These are phyloP conservation scores for Penicillium cosmopolitanum DNA, from an alignment of 495 filamentous ascomycete genomes.

Conservation along the genomic window DNA sequence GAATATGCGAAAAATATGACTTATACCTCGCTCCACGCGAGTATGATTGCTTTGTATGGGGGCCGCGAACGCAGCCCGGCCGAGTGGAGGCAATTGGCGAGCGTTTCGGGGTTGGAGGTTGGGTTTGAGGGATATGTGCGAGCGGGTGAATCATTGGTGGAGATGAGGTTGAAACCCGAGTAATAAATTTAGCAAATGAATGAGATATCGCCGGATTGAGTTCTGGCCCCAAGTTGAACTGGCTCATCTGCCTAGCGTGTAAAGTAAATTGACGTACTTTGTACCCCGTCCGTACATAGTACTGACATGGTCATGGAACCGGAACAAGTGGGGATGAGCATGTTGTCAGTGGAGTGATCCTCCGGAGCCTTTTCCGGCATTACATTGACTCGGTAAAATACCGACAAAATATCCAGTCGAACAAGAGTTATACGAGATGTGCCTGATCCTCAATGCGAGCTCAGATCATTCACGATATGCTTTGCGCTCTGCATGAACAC, in stretches of 20 bases:
- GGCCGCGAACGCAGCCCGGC: constrained; percentile 36
- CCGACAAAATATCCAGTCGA: too few species aligned
- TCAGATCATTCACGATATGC: constrained; percentile 2
- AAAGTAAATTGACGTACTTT: neutral
- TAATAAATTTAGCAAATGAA: neutral
- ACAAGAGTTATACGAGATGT: neutral
- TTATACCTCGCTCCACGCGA: constrained; percentile 37
- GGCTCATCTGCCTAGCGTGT: neutral
- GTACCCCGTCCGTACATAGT: neutral
- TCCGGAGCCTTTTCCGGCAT: too few species aligned
- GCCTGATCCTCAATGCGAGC: neutral
- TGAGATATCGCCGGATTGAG: neutral
- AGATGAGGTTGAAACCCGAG: constrained; percentile 30
- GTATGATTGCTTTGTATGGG: constrained; percentile 42
- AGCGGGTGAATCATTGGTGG: constrained; percentile 40
- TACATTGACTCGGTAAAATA: too few species aligned
- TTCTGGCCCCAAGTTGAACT: neutral
- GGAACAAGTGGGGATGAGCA: too few species aligned
- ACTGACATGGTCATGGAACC: neutral
- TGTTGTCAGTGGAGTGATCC: too few species aligned
- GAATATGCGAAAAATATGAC: constrained; percentile 40
- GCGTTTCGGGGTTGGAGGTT: constrained; percentile 34
- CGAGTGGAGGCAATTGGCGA: constrained; percentile 41
- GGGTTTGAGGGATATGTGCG: constrained; percentile 40
- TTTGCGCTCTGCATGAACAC: constrained; percentile 1